Evolutionary conservation across 805 yeast genomes (phyloP).

Genomic region (Ogataea henricii): DNA sequence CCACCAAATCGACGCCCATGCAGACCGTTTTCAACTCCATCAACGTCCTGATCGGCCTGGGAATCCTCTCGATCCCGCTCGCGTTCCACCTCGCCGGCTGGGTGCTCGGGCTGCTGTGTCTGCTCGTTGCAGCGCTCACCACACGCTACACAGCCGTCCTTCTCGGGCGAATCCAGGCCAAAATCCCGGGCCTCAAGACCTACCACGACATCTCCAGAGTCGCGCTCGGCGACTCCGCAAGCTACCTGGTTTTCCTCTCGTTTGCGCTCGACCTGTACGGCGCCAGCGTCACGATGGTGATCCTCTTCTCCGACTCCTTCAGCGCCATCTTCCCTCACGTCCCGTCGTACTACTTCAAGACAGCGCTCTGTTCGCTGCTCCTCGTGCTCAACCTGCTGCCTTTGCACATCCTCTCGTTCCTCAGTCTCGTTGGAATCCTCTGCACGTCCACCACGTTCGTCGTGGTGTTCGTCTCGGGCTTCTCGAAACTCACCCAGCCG

Average conservation of each 20-base stretch:
- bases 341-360: conserved; percentile 43
- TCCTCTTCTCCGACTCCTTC: conserved; percentile 64
- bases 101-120: conserved; percentile 48
- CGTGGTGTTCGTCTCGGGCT: conserved; percentile 62
- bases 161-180: conserved; percentile 49
- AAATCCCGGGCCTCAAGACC: conserved; percentile 43
- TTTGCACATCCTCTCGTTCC: conserved; percentile 66
- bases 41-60: conserved; percentile 75
- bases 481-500: conserved; percentile 60
- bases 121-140: conserved; percentile 47
- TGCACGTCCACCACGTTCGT: conserved; percentile 67
- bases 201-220: conserved; percentile 61
- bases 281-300: conserved; percentile 58
- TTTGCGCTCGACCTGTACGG: conserved; percentile 62
- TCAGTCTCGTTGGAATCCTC: conserved; percentile 69
- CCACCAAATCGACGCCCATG: conserved; percentile 59
- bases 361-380: conserved; percentile 39
- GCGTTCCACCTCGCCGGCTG: conserved; percentile 72
- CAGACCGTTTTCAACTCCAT: conserved; percentile 80
- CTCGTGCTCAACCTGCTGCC: conserved; percentile 65
- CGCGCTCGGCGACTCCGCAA: conserved; percentile 49
- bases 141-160: conserved; percentile 57
- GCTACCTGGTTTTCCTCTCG: conserved; percentile 46
- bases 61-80: conserved; percentile 70
- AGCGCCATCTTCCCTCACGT: conserved; percentile 47